Percentiles rank a stretch among this genome's conserved stretches.
phyloP scores from a whole-genome alignment of 768 basidiomycete genomes.

The Austroboletus eburneus region DNA sequence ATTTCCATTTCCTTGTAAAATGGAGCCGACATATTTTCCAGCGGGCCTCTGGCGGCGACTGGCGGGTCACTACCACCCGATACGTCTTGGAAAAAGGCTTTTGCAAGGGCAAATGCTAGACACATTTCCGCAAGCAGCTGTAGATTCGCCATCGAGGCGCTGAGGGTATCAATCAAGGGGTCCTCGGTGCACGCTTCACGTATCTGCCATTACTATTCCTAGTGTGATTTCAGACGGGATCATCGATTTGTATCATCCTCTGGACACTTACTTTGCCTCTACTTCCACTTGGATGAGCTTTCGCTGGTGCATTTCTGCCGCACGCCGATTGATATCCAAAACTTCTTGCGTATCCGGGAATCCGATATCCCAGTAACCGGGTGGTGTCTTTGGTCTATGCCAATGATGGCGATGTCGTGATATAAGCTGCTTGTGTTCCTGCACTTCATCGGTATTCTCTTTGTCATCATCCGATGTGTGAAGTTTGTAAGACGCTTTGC shows the following conservation, averaged over 20 bases:
- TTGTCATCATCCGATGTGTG: slow-evolving; percentile 17
- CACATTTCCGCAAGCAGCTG: slow-evolving; percentile 38
- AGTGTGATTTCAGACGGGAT: slow-evolving; percentile 1
- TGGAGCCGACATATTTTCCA: slow-evolving; percentile 18
- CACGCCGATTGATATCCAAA: slow-evolving; percentile 67
- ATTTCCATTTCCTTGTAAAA: not conserved
- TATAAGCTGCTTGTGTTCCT: slow-evolving; percentile 62
- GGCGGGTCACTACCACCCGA: slow-evolving; percentile 53
- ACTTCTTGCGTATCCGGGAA: slow-evolving; percentile 87
- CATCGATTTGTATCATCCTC: not conserved
- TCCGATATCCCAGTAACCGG: slow-evolving; percentile 86
- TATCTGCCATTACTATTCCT: slow-evolving; percentile 28
- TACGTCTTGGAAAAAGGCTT: slow-evolving; percentile 47
- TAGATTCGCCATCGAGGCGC: slow-evolving; percentile 1
- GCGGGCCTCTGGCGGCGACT: slow-evolving; percentile 49
- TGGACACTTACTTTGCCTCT: slow-evolving; percentile 51
- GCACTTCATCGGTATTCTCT: slow-evolving; percentile 33
- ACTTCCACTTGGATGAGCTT: slow-evolving; percentile 56
- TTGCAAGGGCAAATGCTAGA: slow-evolving; percentile 46
- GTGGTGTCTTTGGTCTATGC: slow-evolving; percentile 71
- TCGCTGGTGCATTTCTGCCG: slow-evolving; percentile 65
- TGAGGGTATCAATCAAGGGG: slow-evolving; percentile 12
- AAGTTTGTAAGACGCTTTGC: slow-evolving; percentile 12
- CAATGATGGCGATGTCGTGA: slow-evolving; percentile 72
- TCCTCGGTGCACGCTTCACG: slow-evolving; percentile 14